Evolutionary conservation across 306 rosid species (phyloP).

Genomic region (Cicer chorassanicum): DNA sequence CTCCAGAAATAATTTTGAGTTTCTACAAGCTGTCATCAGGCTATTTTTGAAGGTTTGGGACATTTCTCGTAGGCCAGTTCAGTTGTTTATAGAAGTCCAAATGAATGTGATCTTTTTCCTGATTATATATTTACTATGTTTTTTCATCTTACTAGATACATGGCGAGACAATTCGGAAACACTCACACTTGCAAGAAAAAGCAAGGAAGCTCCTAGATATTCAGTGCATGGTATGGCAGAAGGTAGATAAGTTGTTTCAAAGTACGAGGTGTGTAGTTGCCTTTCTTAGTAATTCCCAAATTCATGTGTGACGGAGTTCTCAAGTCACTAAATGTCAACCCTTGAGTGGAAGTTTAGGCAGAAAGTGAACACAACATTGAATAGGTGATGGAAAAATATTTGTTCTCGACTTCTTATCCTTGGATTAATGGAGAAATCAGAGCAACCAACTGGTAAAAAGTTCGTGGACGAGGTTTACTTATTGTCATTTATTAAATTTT

Average conservation of each 20-base stretch:
- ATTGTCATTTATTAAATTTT: constrained; percentile 12
- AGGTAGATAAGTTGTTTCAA: constrained; percentile 78
- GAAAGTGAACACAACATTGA: constrained; percentile 9
- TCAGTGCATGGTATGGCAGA: constrained; percentile 78
- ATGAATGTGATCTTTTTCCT: not conserved
- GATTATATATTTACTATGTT: constrained; percentile 21
- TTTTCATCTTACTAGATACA: constrained; percentile 65
- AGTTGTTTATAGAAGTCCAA: constrained; percentile 6
- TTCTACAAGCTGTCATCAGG: constrained; percentile 84
- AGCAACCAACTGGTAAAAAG: constrained; percentile 25
- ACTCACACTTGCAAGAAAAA: constrained; percentile 69
- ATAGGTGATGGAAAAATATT: not conserved
- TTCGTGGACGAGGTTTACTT: constrained; percentile 27
- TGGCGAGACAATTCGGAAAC: constrained; percentile 82
- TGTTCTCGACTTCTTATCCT: not conserved
- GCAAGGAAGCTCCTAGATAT: constrained; percentile 79
- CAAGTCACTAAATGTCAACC: constrained; percentile 5
- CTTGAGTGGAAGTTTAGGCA: constrained; percentile 22
- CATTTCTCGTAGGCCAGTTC: constrained; percentile 21
- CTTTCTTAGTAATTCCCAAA: constrained; percentile 78
- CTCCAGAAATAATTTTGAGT: constrained; percentile 83
- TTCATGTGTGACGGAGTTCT: constrained; percentile 44
- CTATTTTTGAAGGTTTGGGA: constrained; percentile 79
- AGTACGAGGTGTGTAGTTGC: constrained; percentile 74
- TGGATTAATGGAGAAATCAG: not conserved